Evolutionary conservation across 768 basidiomycete species (phyloP), one percentile per base, ranked within the genome.

Genomic region (Chalciporus pseudorubinellus): DNA sequence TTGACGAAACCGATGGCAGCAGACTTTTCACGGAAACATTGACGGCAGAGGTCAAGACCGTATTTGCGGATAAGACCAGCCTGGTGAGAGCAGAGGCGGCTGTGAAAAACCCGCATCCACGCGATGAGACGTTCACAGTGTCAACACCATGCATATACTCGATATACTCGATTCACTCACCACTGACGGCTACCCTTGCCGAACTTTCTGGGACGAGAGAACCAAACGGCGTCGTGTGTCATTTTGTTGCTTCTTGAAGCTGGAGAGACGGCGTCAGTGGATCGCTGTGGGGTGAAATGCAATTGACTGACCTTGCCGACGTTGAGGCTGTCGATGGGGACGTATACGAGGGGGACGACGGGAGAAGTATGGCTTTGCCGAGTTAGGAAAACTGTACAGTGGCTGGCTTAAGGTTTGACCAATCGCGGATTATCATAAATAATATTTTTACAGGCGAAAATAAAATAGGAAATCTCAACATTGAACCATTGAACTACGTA

Each of bases 181-280:
- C 92, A 97, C 73, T 95, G 91, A 70, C 94, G 90, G 71, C 85
- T 85, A 68, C 94, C 94, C 77, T 95, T 95, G 71, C 94, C 94
- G 77, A 64, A 95, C 74, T 91, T 95, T 73, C 93, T 84, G 56
- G 94, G 94, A 67, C 89, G 90, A 73, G 91, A 92, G 76, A 93
- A 94, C 93, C 94, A 97, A 76, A 97, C 85, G 65, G 92, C 87
- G 81, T 95, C 91, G 91, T 95, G 94, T 68, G 94, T 94, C 94
- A 95, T 92, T 76, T 81, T 86, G 53, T 44, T 19, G 0, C 55
- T 51, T 55, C 19, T 46, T 24, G 48, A 56, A 36, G 41, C 55
- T 56, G 47, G 42, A 3, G 8, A n/a, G 39, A 24, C 16, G 11
- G 26, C n/a, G 40, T 42, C 36, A 51, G 36, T 12, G 20, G 14